Evolutionary conservation across 106 monocot genomes (phyloP).

Genomic region (Dendrobium chrysotoxum): DNA sequence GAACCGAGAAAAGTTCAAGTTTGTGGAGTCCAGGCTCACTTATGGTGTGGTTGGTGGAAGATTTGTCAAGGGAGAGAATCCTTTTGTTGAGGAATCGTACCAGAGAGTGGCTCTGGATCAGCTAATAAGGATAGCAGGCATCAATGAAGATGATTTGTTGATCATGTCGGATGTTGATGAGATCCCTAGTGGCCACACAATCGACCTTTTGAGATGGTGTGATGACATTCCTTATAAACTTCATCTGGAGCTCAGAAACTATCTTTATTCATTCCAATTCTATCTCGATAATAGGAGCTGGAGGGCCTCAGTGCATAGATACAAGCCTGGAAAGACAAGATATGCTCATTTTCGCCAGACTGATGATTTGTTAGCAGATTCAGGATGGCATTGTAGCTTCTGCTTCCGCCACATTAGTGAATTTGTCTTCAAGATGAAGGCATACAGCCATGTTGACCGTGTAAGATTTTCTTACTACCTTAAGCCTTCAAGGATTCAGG

Average conservation of each 20-base stretch:
- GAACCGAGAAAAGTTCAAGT: constrained; percentile 41
- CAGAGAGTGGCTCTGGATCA: constrained; percentile 73
- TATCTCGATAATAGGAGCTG: constrained; percentile 75
- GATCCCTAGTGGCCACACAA: constrained; percentile 88
- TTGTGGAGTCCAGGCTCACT: constrained; percentile 56
- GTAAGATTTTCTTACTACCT: constrained; percentile 60
- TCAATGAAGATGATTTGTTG: constrained; percentile 63
- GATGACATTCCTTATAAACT: constrained; percentile 70
- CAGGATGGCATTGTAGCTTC: constrained; percentile 96
- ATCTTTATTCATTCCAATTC: constrained; percentile 85
- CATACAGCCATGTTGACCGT: constrained; percentile 83
- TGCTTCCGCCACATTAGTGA: constrained; percentile 72
- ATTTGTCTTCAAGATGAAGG: constrained; percentile 86
- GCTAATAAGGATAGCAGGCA: constrained; percentile 54
- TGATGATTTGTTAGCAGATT: constrained; percentile 66
- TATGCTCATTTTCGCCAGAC: constrained; percentile 83
- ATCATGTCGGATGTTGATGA: constrained; percentile 95
- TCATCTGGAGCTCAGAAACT: constrained; percentile 76
- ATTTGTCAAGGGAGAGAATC: constrained; percentile 77
- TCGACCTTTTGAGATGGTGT: constrained; percentile 80
- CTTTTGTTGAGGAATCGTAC: constrained; percentile 73
- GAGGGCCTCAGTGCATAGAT: constrained; percentile 81
- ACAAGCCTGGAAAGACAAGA: constrained; percentile 53
- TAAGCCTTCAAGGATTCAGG: constrained; percentile 68
- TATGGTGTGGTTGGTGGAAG: constrained; percentile 74